Conservation (phyloP, 2,329 filamentous ascomycete genomes). For the Paracoccidioides brasiliensis region DNA sequence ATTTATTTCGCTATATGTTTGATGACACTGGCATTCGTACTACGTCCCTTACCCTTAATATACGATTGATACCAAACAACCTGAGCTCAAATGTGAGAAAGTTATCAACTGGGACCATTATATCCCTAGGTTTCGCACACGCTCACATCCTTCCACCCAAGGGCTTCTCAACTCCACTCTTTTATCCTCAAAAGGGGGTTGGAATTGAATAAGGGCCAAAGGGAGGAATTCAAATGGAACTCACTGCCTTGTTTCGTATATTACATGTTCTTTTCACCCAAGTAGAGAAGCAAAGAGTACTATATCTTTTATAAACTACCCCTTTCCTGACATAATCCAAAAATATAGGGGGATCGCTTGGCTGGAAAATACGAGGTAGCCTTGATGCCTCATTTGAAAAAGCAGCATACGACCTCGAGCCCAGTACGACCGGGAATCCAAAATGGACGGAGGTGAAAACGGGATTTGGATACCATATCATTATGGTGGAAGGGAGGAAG, state of each 20-base stretch:
- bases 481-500: conserved; percentile 55
- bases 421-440: conserved; percentile 47
- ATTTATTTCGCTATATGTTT: conserved; percentile 6
- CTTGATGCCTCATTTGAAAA: conserved; percentile 48
- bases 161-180: too few species aligned
- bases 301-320: too few species aligned
- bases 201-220: too few species aligned
- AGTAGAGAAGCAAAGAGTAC: background rate
- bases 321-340: background rate
- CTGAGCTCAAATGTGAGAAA: too few species aligned
- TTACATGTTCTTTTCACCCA: background rate
- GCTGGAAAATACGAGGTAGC: conserved; percentile 48
- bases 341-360: conserved; percentile 44
- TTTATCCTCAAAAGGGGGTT: background rate
- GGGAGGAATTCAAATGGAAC: too few species aligned
- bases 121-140: too few species aligned
- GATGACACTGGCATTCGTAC: background rate
- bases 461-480: conserved; percentile 52
- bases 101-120: too few species aligned
- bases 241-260: too few species aligned
- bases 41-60: background rate
- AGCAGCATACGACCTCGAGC: conserved; percentile 48
- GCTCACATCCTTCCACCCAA: too few species aligned
- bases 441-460: conserved; percentile 52
- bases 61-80: background rate